phyloP scores from a whole-genome alignment of 805 yeast species.

The Saturnispora dispora region DNA sequence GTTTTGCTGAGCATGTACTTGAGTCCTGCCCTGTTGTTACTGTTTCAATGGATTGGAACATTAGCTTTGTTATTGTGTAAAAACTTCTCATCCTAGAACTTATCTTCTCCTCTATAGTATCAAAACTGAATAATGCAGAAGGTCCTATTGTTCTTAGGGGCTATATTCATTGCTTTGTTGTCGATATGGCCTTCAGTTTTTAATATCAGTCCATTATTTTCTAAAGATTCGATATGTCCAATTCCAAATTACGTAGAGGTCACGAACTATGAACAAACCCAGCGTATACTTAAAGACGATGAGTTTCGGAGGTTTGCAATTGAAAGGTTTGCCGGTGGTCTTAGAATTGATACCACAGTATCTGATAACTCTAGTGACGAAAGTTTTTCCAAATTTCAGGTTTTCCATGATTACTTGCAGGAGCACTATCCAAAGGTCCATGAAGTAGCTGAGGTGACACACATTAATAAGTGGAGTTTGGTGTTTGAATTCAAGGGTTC shows the following conservation, averaged over 20 bases:
- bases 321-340: conserved; percentile 37
- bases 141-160: not conserved
- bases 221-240: conserved; percentile 33
- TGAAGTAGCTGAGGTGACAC: conserved; percentile 35
- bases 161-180: not conserved
- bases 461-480: conserved; percentile 54
- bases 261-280: conserved; percentile 12
- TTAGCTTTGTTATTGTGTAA: not conserved
- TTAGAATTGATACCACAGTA: conserved; percentile 43
- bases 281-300: conserved; percentile 28
- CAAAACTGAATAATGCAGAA: not conserved
- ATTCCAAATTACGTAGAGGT: conserved; percentile 26
- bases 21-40: not conserved
- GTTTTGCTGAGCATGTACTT: not conserved
- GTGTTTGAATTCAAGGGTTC: conserved; percentile 57
- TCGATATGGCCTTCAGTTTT: conserved; percentile 6
- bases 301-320: conserved; percentile 30
- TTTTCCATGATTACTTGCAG: conserved; percentile 15
- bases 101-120: not conserved
- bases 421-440: conserved; percentile 45
- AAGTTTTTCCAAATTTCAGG: conserved; percentile 17
- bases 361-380: conserved; percentile 14
- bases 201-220: conserved; percentile 5
- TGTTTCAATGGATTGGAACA: not conserved
- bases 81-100: not conserved